Base-by-base conservation (phyloP, 331 rosid genomes). In the Acacia concinna region DNA sequence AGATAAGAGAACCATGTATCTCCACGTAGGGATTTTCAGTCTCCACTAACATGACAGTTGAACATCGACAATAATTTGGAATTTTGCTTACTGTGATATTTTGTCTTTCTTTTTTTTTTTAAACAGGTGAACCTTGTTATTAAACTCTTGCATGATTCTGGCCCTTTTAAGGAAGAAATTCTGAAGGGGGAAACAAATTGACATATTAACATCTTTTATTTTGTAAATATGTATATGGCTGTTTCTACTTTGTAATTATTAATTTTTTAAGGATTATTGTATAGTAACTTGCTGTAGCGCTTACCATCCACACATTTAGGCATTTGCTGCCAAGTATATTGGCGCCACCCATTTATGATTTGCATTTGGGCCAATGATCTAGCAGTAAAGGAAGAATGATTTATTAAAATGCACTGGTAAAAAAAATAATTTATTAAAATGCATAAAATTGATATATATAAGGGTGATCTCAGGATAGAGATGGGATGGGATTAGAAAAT, bases 91-190 rank as follows among this genome's bases (percentile, higher is more conserved):
- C 23, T 66, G 11, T 68, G 25, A 35, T 34, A 31, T 73, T 4
- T 73, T 76, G 31, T 21, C 49, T 0, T 20, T 63, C 17, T 1
- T 31, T 37, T 38, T 2, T 63, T 27, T 1, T 31, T n/a, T n/a
- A n/a, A 59, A 68, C 91, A 95, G 97, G 90, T 95, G 79, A 86
- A 90, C 87, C 88, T 85, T 34, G 97, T 90, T 8, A 90, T 82
- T 63, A 85, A 92, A 84, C 88, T 95, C 32, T 31, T 91, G 74
- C 90, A 82, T 44, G 97, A 95, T 6, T 90, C 97, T 32, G 92
- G 98, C 35, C 98, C 98, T 59, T 91, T 92, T 18, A 92, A 92
- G 82, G 97, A 91, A 81, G 91, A 82, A 28, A 15, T 83, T 59
- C 28, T 80, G 44, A 83, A 79, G 83, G 74, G 47, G 79, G 69